Evolutionary conservation across 148 eudicot genomes (phyloP).

Genomic region (Nepenthes mirabilis): DNA sequence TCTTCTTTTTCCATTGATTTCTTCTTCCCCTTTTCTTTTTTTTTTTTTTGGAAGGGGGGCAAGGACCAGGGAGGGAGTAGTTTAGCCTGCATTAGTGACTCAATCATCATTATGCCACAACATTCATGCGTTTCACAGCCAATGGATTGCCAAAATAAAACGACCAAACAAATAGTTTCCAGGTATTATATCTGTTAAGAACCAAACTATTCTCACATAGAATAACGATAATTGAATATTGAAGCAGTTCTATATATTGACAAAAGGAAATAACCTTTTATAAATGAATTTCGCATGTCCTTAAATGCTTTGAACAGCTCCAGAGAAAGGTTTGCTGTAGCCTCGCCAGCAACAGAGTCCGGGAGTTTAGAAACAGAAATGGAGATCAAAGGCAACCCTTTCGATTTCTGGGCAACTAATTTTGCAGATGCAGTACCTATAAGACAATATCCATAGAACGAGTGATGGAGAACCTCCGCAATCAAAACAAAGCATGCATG

Average conservation of each 20-base stretch:
- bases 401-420: slow-evolving; percentile 73
- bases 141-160: too few species aligned
- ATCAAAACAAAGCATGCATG: neutral
- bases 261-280: slow-evolving; percentile 24
- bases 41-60: too few species aligned
- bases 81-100: too few species aligned
- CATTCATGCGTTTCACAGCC: too few species aligned
- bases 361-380: slow-evolving; percentile 47
- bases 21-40: too few species aligned
- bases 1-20: too few species aligned
- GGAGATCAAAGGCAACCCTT: slow-evolving; percentile 72
- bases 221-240: neutral
- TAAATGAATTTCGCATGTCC: slow-evolving; percentile 27
- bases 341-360: slow-evolving; percentile 53
- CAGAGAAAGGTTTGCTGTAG: slow-evolving; percentile 55
- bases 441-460: neutral
- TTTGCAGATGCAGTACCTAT: slow-evolving; percentile 60
- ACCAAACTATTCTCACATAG: neutral
- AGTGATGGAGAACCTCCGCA: too few species aligned
- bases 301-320: slow-evolving; percentile 47
- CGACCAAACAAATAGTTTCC: too few species aligned
- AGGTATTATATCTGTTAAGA: too few species aligned
- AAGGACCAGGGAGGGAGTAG: too few species aligned
- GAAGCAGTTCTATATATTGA: neutral
- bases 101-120: too few species aligned